Evolutionary conservation across 2,329 filamentous ascomycete species (phyloP).

Genomic region (Pyricularia pennisetigena): DNA sequence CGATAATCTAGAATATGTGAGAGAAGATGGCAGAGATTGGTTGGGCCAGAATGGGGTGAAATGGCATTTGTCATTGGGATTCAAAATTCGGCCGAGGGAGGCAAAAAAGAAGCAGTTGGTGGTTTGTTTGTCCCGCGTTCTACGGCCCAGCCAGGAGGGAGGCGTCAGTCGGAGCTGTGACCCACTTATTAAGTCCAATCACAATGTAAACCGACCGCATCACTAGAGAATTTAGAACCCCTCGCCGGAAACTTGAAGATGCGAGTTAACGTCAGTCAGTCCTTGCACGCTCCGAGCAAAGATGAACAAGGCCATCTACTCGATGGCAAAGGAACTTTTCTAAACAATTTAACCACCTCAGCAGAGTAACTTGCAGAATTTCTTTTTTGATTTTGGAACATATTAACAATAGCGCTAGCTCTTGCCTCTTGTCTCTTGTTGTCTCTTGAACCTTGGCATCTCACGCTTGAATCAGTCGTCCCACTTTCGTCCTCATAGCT

Average conservation of each 20-base stretch:
- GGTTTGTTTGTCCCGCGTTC: background rate
- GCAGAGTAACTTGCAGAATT: too few relatives aligned
- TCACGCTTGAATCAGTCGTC: too few relatives aligned
- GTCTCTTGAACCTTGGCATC: too few relatives aligned
- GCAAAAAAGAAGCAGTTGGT: background rate
- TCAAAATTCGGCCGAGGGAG: background rate
- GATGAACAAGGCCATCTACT: too few relatives aligned
- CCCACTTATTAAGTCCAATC: background rate
- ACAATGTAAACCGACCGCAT: background rate
- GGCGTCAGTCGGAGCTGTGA: background rate
- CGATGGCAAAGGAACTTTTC: background rate
- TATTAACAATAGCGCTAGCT: too few relatives aligned
- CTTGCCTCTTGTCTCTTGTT: too few relatives aligned
- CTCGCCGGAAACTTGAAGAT: background rate
- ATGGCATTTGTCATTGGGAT: background rate
- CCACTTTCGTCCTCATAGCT: too few relatives aligned
- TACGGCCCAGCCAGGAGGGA: background rate
- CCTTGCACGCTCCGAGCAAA: background rate
- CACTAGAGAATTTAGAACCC: background rate
- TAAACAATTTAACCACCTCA: background rate
- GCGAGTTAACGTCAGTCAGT: background rate
- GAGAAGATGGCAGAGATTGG: background rate
- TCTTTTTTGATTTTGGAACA: too few relatives aligned
- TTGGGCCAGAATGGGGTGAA: background rate
- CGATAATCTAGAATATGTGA: background rate